Evolutionary conservation across 148 eudicot genomes (phyloP).

Genomic region (Polygonum maritimum): DNA sequence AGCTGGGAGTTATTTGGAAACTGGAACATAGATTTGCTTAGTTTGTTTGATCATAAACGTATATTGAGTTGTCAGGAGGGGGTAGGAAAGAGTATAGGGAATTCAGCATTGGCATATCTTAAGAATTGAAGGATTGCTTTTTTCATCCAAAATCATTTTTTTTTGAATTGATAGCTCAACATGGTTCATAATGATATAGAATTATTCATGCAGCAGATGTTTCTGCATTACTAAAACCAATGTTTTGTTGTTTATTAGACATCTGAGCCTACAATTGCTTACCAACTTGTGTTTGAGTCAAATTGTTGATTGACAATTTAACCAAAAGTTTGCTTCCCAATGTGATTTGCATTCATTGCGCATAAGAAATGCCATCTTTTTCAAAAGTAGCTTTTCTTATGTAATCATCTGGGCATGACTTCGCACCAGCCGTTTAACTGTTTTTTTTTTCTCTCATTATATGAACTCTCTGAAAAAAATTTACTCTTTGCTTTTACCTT

Average conservation of each 20-base stretch:
- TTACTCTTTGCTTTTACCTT: background rate
- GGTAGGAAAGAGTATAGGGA: background rate
- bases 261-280: background rate
- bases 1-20: background rate
- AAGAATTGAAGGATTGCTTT: background rate
- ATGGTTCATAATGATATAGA: background rate
- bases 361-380: background rate
- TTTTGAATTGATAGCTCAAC: background rate
- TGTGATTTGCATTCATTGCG: too few species aligned
- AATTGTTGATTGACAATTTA: background rate
- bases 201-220: background rate
- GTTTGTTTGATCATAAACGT: background rate
- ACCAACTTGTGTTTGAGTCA: background rate
- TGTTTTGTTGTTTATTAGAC: background rate
- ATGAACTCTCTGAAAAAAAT: background rate
- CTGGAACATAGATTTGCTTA: background rate
- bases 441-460: background rate
- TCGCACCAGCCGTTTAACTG: background rate
- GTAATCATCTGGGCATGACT: background rate
- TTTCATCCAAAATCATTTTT: background rate
- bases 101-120: background rate
- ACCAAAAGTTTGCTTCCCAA: background rate
- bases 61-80: background rate
- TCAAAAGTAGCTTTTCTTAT: slow-evolving; percentile 5
- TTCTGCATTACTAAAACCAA: background rate